Base-by-base conservation (phyloP, 495 filamentous ascomycete species). In the Sphaerosporella brunnea region DNA sequence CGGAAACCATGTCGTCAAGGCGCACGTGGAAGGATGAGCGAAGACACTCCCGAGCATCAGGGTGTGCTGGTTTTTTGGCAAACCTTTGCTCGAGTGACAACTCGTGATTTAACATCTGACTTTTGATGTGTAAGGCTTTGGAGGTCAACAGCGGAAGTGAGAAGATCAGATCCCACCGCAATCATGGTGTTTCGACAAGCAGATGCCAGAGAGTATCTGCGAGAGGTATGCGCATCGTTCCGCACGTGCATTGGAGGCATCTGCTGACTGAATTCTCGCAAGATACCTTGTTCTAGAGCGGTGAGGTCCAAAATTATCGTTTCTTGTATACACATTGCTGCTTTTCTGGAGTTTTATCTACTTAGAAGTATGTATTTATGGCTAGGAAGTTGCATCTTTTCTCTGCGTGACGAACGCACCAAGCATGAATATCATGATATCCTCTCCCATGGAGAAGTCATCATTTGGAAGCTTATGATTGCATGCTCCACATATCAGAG, bases 141-240 rank as follows among this genome's bases (percentile, higher is more conserved):
- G 83, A 36, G 76, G 50, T 84, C 80, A 47, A 93, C 83, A 8
- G 73, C 78, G 34, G 85, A 95, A 61, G 75, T 81, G 13, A 66
- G 81, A 50, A 67, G 80, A 48, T 61, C 94, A 45, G 88, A 95
- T 39, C 90, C 90, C 0, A 97, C 92, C 1, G 84, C 78, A 11
- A 80, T 93, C 45, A 77, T 79, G 8, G 73, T 78, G 25, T 93
- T 93, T 63, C 68, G 84, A 53, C 84, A 94, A 63, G 79, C 80
- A 1, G 88, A 96, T 68, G 75, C 80, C 58, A 90, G 90, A 37
- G 84, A 94, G 62, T 97, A 90, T 56, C 70, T 97, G 45, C 72
- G 90, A 59, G 88, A 95, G 51, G 74, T 61, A 50, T 26, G 48
- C 49, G 7, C 45, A 49, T 23, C 23, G 19, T 23, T n/a, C n/a